phyloP scores from a whole-genome alignment of 2,329 filamentous ascomycete genomes.

The Lecanosticta acicola region DNA sequence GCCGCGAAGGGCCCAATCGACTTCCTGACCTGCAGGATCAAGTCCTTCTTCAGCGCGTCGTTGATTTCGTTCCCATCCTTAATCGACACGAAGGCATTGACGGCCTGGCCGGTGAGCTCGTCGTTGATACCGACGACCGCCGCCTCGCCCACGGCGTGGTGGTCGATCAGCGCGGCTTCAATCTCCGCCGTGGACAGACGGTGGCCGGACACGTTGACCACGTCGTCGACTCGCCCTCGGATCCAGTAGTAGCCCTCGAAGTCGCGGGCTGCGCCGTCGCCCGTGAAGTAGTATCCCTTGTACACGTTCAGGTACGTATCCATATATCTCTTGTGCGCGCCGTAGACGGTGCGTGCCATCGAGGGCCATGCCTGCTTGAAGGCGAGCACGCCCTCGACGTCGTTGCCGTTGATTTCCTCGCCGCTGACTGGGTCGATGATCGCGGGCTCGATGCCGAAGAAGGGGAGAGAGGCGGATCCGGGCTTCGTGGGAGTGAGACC shows the following conservation, averaged over 20 bases:
- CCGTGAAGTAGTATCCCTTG: slow-evolving; percentile 95
- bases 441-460: slow-evolving; percentile 96
- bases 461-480: slow-evolving; percentile 88
- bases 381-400: slow-evolving; percentile 92
- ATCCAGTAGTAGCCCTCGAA: slow-evolving; percentile 99
- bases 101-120: slow-evolving; percentile 92
- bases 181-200: slow-evolving; percentile 96
- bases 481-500: slow-evolving; percentile 96
- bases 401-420: slow-evolving; percentile 87
- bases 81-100: slow-evolving; percentile 92
- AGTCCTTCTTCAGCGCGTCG: slow-evolving; percentile 84
- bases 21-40: slow-evolving; percentile 90
- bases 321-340: slow-evolving; percentile 97
- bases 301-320: slow-evolving; percentile 98
- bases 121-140: slow-evolving; percentile 91
- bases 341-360: slow-evolving; percentile 97
- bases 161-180: slow-evolving; percentile 92
- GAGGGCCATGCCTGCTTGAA: slow-evolving; percentile 99
- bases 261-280: slow-evolving; percentile 90
- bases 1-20: slow-evolving; percentile 96
- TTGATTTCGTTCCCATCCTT: slow-evolving; percentile 74
- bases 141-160: slow-evolving; percentile 81
- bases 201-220: slow-evolving; percentile 96
- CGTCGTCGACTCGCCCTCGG: slow-evolving; percentile 93
- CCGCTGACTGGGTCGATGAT: slow-evolving; percentile 96